These are phyloP conservation scores for Boletus tylopilopsis DNA, from an alignment of 768 basidiomycete species.

Conservation along the genomic window DNA sequence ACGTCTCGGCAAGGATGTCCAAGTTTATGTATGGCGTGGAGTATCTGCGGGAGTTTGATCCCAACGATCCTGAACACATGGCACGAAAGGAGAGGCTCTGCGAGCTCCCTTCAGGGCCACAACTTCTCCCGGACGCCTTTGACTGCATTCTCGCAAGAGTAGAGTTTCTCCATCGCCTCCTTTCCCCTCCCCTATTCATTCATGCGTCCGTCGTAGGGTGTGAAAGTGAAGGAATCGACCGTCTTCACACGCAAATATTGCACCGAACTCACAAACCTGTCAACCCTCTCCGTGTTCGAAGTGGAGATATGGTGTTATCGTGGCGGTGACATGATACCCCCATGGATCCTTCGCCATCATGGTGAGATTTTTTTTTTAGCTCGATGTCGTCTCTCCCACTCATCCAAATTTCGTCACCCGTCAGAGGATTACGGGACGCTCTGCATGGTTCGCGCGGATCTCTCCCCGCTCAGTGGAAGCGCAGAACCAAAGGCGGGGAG, in stretches of 20 bases:
- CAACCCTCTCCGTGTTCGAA: slow-evolving; percentile 75
- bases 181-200: slow-evolving; percentile 8
- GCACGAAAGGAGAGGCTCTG: slow-evolving; percentile 61
- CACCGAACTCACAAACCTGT: slow-evolving; percentile 73
- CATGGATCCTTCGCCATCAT: slow-evolving; percentile 67
- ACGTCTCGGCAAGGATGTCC: slow-evolving; percentile 77
- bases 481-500: slow-evolving; percentile 63
- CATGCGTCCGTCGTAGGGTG: slow-evolving; percentile 38
- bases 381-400: background rate
- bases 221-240: slow-evolving; percentile 77
- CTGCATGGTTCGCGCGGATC: slow-evolving; percentile 73
- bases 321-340: slow-evolving; percentile 65
- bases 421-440: slow-evolving; percentile 71
- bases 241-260: slow-evolving; percentile 81
- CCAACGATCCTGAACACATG: slow-evolving; percentile 62
- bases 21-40: slow-evolving; percentile 84
- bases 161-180: slow-evolving; percentile 21
- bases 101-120: slow-evolving; percentile 74
- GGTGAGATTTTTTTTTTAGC: slow-evolving; percentile 15
- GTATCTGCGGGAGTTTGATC: slow-evolving; percentile 65
- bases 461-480: slow-evolving; percentile 68
- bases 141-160: slow-evolving; percentile 75
- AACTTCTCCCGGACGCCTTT: slow-evolving; percentile 76
- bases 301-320: slow-evolving; percentile 84
- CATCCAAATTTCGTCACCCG: slow-evolving; percentile 1